Base-by-base conservation (phyloP, 2,329 filamentous ascomycete genomes). In the Penicillium capsulatum region DNA sequence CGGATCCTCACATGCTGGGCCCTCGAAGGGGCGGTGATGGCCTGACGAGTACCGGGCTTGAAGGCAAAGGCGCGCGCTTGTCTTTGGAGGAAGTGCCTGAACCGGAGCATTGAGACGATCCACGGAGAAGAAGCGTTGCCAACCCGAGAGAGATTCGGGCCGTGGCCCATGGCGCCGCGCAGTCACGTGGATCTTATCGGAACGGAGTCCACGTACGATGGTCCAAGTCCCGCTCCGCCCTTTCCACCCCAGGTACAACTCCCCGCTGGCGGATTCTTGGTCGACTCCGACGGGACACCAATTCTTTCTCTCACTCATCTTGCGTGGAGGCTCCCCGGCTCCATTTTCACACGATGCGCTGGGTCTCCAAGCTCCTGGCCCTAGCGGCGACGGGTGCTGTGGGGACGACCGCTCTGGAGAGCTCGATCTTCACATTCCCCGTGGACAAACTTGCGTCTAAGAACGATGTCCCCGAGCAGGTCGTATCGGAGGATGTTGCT, bases 351-450 rank as follows among this genome's bases (percentile, higher is more conserved):
- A 43, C 30, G 15, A 65, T 65, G 62, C 53, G 42, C 32, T 45
- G 45, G 36, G 38, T 55, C 31, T 50, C 54, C 17, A 48, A 48
- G 44, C 50, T 64, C 37, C 33, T 64, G 31, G 49, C 51, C 45
- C 39, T 59, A 30, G 50, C 50, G 42, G 42, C 55, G 24, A 49
- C 51, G 38, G 42, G 51, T 34, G 49, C 52, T 40, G 41, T 57
- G 34, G 53, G 52, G 35, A 53, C 55, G 34, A 51, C 45, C 28
- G 59, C 60, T 9, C 44, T 58, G 22, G 60, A 64, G 37, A 55
- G 56, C 24, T 60, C 56, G 7, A 58, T 67, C 36, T 57, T 64
- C 35, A 59, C 58, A 16, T 59, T 65, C 15, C 50, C 60, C 31
- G 24, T 53, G 11, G 27, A 34, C 7, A 10, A 31, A 4, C 24